Conservation (phyloP, 1,139 yeast species). For the Magnusiomyces suaveolens region DNA sequence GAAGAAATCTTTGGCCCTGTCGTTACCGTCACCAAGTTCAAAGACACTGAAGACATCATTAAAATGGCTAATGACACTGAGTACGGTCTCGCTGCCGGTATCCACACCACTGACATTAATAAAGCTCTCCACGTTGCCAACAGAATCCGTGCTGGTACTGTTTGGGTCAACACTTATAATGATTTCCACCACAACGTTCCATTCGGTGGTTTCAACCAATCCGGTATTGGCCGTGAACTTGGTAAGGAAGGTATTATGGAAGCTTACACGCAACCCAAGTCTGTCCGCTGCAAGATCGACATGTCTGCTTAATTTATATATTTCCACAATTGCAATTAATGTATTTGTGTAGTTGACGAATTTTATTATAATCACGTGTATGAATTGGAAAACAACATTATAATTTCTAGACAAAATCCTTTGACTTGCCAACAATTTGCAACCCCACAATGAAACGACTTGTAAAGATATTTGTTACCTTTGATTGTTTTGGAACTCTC, state of each 20-base stretch:
- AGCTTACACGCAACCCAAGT: constrained; percentile 67
- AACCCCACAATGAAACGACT: background rate
- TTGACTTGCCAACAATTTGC: too few relatives aligned
- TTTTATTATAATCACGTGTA: too few relatives aligned
- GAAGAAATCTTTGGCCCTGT: constrained; percentile 90
- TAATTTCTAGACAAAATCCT: too few relatives aligned
- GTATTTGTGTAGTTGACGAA: too few relatives aligned
- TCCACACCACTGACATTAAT: constrained; percentile 57
- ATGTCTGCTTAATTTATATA: background rate
- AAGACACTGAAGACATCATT: constrained; percentile 60
- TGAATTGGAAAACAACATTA: too few relatives aligned
- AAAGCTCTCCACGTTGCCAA: constrained; percentile 56
- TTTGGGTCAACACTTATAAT: constrained; percentile 73
- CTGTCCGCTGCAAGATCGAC: constrained; percentile 36
- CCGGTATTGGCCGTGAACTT: constrained; percentile 85
- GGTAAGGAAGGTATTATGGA: constrained; percentile 60
- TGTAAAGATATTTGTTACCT: constrained; percentile 16
- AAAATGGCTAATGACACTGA: constrained; percentile 60
- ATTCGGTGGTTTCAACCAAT: constrained; percentile 67
- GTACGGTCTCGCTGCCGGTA: constrained; percentile 81
- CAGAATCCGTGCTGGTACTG: constrained; percentile 67
- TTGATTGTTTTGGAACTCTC: constrained; percentile 28
- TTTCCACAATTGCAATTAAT: too few relatives aligned
- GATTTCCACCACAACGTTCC: constrained; percentile 68
- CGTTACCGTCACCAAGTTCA: constrained; percentile 63